phyloP scores from a whole-genome alignment of 768 basidiomycete species.

The Leccinum aurantiacum region DNA sequence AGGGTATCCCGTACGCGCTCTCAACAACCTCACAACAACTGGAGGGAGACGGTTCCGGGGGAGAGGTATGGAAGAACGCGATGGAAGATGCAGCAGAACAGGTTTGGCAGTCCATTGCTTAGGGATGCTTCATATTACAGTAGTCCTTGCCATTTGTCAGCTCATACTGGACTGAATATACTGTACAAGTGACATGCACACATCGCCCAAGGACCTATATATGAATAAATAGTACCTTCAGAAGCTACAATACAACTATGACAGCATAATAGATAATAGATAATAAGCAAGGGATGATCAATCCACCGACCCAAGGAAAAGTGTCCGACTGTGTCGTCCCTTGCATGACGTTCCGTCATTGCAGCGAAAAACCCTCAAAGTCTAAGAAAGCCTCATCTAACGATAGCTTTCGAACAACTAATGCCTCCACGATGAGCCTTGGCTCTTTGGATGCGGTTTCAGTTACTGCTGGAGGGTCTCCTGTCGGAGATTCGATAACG shows the following conservation, averaged over 20 bases:
- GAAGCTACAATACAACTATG: neutral
- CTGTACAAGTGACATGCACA: neutral
- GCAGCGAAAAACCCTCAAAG: slow-evolving; percentile 57
- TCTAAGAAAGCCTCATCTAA: slow-evolving; percentile 76
- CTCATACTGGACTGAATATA: neutral
- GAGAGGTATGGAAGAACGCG: slow-evolving; percentile 31
- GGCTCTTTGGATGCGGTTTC: slow-evolving; percentile 32
- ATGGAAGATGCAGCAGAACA: slow-evolving; percentile 32
- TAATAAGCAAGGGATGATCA: neutral
- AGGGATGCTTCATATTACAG: neutral
- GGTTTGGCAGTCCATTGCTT: slow-evolving; percentile 31
- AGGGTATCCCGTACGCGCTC: slow-evolving; percentile 55
- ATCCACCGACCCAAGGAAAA: neutral
- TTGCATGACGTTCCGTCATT: slow-evolving; percentile 3
- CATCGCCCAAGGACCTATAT: neutral
- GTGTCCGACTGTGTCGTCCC: neutral
- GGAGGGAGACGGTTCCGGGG: slow-evolving; percentile 27
- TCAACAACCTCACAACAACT: slow-evolving; percentile 14
- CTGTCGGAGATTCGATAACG: slow-evolving; percentile 20
- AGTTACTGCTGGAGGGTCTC: slow-evolving; percentile 1
- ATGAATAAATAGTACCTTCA: neutral
- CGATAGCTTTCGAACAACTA: slow-evolving; percentile 76
- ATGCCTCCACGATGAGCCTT: slow-evolving; percentile 76
- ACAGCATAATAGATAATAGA: neutral
- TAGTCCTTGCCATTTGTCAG: too few species aligned